A percentile compares a stretch with the other conserved stretches of the same genome.
Conservation (phyloP, 2,329 filamentous ascomycete genomes). For the Calonectria pseudoturangicola region DNA sequence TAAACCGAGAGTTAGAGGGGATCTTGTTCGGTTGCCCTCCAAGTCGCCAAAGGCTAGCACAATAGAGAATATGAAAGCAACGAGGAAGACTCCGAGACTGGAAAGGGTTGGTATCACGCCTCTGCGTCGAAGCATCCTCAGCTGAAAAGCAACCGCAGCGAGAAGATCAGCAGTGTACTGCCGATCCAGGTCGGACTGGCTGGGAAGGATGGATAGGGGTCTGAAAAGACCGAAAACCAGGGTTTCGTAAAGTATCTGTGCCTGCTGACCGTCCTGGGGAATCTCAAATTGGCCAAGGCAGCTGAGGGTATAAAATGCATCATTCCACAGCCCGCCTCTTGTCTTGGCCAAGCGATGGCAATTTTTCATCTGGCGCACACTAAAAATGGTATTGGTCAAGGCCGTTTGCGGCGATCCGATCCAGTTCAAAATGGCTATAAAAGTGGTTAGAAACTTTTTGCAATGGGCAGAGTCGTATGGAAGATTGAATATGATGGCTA, state of each 20-base stretch:
- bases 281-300: slow-evolving; percentile 9
- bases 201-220: not conserved
- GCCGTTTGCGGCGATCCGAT: slow-evolving; percentile 1
- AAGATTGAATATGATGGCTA: not conserved
- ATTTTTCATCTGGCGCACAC: not conserved
- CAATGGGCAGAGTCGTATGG: slow-evolving; percentile 2
- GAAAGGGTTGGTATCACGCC: slow-evolving; percentile 24
- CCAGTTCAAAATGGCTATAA: not conserved
- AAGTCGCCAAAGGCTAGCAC: slow-evolving; percentile 26
- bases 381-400: not conserved
- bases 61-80: slow-evolving; percentile 28
- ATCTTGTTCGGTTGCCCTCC: slow-evolving; percentile 17
- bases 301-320: slow-evolving; percentile 12
- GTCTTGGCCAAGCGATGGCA: slow-evolving; percentile 4
- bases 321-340: not conserved
- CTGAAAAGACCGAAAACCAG: not conserved
- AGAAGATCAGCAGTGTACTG: slow-evolving; percentile 6
- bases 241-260: not conserved
- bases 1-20: slow-evolving; percentile 18
- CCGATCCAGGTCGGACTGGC: not conserved
- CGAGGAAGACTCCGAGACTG: slow-evolving; percentile 28
- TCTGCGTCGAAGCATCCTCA: slow-evolving; percentile 20
- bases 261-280: not conserved
- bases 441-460: not conserved
- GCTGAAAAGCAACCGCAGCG: slow-evolving; percentile 22